These are phyloP conservation scores for Phytopythium boreale DNA, from an alignment of 352 stramenopile species.

Conservation along the genomic window DNA sequence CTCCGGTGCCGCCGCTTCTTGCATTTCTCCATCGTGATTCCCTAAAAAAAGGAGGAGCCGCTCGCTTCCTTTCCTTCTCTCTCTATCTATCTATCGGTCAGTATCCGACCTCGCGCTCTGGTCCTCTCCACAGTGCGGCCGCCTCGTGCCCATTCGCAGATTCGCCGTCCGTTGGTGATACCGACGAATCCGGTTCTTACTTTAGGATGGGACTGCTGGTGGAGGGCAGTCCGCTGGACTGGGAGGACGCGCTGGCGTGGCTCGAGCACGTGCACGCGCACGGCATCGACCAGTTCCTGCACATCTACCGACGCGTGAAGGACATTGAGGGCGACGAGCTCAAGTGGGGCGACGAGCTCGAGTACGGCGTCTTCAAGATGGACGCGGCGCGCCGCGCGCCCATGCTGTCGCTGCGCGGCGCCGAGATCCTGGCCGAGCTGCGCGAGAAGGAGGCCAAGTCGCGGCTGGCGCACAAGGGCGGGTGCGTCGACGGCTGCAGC, in stretches of 20 bases:
- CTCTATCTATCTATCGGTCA: not conserved
- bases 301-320: conserved; percentile 95
- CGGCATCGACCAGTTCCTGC: conserved; percentile 97
- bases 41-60: not conserved
- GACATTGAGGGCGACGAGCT: conserved; percentile 94
- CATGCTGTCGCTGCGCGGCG: conserved; percentile 89
- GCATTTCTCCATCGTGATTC: not conserved
- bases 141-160: not conserved
- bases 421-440: conserved; percentile 94
- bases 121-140: not conserved
- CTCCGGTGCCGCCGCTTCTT: no score
- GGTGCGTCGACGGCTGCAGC: conserved; percentile 89
- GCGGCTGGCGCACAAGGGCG: conserved; percentile 10
- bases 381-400: conserved; percentile 85
- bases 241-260: conserved; percentile 95
- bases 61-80: not conserved
- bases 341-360: conserved; percentile 98
- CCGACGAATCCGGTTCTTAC: not conserved
- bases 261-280: conserved; percentile 94
- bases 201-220: conserved; percentile 73
- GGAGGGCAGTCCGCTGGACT: conserved; percentile 94
- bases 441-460: conserved; percentile 82
- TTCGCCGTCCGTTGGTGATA: not conserved
- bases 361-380: conserved; percentile 98
- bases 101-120: not conserved